phyloP scores from a whole-genome alignment of 192 early-diverging fungal genomes.

The Mortierella antarctica region DNA sequence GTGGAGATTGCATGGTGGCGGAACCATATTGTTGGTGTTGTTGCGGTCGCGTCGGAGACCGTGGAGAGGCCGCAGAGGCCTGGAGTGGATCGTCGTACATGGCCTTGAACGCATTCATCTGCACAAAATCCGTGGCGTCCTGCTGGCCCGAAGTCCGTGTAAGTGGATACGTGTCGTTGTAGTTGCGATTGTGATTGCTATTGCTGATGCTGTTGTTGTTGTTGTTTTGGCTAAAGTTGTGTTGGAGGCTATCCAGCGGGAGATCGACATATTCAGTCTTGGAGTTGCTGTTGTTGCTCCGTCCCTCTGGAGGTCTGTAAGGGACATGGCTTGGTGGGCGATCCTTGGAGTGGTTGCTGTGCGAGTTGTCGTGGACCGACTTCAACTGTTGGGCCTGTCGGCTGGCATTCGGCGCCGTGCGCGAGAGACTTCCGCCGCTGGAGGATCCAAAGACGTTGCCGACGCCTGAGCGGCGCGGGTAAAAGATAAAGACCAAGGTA shows the following conservation, averaged over 20 bases:
- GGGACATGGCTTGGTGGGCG: constrained; percentile 23
- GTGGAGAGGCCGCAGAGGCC: no score
- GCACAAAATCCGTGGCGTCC: constrained; percentile 9
- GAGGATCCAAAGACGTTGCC: constrained; percentile 15
- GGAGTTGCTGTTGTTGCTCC: not conserved
- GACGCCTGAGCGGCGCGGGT: constrained; percentile 24
- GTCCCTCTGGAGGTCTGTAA: constrained; percentile 15
- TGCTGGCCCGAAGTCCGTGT: not conserved
- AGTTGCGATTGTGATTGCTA: not conserved
- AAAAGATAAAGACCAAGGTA: constrained; percentile 33
- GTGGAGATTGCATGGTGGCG: not conserved
- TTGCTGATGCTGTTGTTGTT: not conserved
- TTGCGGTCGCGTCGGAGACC: not conserved
- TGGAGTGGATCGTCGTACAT: constrained; percentile 14
- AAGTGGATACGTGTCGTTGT: constrained; percentile 26
- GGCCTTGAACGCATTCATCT: constrained; percentile 17
- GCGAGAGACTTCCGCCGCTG: constrained; percentile 7
- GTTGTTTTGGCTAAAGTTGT: not conserved
- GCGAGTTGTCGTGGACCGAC: not conserved
- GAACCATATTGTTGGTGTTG: not conserved
- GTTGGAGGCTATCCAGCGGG: not conserved
- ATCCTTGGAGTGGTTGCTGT: not conserved
- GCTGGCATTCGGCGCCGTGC: constrained; percentile 4
- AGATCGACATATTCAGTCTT: not conserved
- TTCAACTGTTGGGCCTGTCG: not conserved